A percentile compares a stretch with the other conserved stretches of the same genome.
phyloP scores from a whole-genome alignment of 2,329 filamentous ascomycete species.

The Sordariomycetes sp. region DNA sequence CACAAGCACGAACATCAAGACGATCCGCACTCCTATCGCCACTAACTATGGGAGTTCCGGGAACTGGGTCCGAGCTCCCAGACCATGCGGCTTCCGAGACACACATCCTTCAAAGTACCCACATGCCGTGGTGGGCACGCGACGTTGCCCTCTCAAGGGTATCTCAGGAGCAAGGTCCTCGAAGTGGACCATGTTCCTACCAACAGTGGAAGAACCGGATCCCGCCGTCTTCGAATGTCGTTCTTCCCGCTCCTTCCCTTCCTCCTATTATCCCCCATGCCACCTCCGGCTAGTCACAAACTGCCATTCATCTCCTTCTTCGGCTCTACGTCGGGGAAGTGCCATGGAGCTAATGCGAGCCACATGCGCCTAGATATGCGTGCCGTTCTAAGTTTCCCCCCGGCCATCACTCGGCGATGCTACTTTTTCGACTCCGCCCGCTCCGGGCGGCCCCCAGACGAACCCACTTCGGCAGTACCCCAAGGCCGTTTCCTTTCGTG shows the following conservation, averaged over 20 bases:
- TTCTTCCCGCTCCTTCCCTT: background rate
- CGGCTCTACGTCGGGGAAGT: background rate
- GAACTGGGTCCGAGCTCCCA: background rate
- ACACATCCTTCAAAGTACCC: background rate
- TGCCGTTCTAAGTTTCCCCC: background rate
- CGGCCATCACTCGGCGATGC: background rate
- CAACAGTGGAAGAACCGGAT: background rate
- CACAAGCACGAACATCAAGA: background rate
- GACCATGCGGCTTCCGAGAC: background rate
- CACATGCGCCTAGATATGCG: background rate
- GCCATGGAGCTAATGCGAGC: background rate
- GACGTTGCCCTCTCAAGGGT: background rate
- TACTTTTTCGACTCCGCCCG: background rate
- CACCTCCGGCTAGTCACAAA: background rate
- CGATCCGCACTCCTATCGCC: background rate
- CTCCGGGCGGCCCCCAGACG: background rate
- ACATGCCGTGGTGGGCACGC: background rate
- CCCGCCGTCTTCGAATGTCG: background rate
- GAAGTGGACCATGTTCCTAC: background rate
- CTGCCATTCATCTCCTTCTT: background rate
- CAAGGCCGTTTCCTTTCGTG: background rate
- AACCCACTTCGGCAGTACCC: background rate
- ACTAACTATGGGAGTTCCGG: background rate
- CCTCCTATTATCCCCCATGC: background rate
- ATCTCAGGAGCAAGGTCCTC: background rate